phyloP scores from a whole-genome alignment of 345 rosid species.

The Pugionium dolabratum region DNA sequence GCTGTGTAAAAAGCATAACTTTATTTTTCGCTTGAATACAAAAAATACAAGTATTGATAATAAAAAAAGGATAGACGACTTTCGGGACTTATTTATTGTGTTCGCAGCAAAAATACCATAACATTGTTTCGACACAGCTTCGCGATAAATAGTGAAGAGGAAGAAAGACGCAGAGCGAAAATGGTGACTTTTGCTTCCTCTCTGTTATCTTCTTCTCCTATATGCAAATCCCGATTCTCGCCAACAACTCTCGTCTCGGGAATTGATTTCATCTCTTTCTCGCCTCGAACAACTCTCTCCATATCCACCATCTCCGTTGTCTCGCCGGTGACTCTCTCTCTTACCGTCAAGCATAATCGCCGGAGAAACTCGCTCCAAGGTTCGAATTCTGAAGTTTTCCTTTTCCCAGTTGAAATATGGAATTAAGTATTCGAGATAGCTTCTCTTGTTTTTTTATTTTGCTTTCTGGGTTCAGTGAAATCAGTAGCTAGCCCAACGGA shows the following conservation, averaged over 20 bases:
- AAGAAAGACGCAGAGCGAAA: slow-evolving; percentile 2
- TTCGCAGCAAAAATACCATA: slow-evolving; percentile 11
- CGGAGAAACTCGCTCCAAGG: slow-evolving; percentile 52
- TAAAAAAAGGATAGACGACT: neutral
- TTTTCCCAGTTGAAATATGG: neutral
- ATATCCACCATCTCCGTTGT: slow-evolving; percentile 24
- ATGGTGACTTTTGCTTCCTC: slow-evolving; percentile 52
- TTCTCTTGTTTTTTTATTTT: slow-evolving; percentile 8
- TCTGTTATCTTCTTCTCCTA: slow-evolving; percentile 43
- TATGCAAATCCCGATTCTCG: slow-evolving; percentile 27
- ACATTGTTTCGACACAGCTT: slow-evolving; percentile 10
- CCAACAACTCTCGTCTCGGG: slow-evolving; percentile 31
- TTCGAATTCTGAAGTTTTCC: slow-evolving; percentile 23
- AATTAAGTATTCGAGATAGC: slow-evolving; percentile 4
- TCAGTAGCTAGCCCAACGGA: slow-evolving; percentile 84
- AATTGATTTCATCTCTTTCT: slow-evolving; percentile 45
- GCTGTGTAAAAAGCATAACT: no score
- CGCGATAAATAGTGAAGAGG: neutral
- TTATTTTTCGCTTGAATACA: no score
- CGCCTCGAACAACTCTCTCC: slow-evolving; percentile 38
- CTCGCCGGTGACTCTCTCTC: slow-evolving; percentile 39
- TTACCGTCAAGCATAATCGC: slow-evolving; percentile 46
- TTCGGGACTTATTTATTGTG: slow-evolving; percentile 9
- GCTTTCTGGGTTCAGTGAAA: slow-evolving; percentile 57
- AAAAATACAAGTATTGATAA: neutral